phyloP scores from a whole-genome alignment of 768 basidiomycete genomes.

The Suillus americanus region DNA sequence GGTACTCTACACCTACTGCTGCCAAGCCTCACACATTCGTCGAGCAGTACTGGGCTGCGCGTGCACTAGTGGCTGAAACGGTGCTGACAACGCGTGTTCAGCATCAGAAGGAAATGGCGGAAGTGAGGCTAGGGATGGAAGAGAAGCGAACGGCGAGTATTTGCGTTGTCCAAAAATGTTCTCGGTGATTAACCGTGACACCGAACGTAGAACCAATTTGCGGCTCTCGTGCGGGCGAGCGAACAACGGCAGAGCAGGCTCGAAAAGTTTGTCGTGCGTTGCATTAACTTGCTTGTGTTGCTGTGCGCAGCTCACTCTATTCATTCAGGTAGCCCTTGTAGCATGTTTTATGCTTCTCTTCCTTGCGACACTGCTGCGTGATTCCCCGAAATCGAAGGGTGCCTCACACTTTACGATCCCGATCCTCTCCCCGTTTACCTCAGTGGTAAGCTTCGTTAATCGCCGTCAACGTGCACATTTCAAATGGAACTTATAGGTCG shows the following conservation, averaged over 20 bases:
- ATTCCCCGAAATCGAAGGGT: constrained; percentile 16
- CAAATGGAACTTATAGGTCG: constrained; percentile 50
- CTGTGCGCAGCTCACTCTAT: constrained; percentile 11
- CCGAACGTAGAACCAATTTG: constrained; percentile 42
- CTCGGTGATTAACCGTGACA: not conserved
- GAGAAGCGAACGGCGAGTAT: constrained; percentile 46
- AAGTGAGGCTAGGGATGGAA: constrained; percentile 41
- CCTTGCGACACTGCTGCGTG: constrained; percentile 7
- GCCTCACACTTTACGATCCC: constrained; percentile 75
- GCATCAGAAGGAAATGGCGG: constrained; percentile 51
- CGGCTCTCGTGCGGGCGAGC: constrained; percentile 37
- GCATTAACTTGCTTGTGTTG: not conserved
- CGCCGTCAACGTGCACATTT: too few relatives aligned
- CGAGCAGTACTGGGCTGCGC: constrained; percentile 69
- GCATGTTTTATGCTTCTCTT: constrained; percentile 25
- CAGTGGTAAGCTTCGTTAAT: constrained; percentile 49
- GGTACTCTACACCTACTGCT: constrained; percentile 21
- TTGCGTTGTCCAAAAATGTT: not conserved
- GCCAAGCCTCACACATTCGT: constrained; percentile 27
- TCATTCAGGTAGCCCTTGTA: constrained; percentile 13
- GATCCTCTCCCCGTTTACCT: constrained; percentile 75
- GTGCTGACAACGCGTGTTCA: constrained; percentile 47
- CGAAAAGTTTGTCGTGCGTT: constrained; percentile 52
- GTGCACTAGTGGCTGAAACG: constrained; percentile 66
- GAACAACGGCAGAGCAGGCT: constrained; percentile 49